Base-by-base conservation (phyloP, 2,329 filamentous ascomycete genomes). In the Trichoderma sp. region DNA sequence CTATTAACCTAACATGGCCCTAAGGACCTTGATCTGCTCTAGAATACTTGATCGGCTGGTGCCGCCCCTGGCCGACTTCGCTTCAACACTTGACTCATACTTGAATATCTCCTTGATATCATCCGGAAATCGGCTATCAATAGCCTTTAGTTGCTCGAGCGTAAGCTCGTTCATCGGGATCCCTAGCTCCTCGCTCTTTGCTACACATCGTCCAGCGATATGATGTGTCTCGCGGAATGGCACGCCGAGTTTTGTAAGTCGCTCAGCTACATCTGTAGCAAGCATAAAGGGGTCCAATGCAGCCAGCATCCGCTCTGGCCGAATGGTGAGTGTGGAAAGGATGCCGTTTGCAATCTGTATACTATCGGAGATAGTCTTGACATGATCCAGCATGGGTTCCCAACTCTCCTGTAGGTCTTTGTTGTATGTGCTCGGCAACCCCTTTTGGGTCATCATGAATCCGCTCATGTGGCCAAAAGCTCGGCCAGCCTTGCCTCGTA, bases 381-480 rank as follows among this genome's bases (percentile, higher is more conserved):
- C 88, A 80, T 91, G 89, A 81, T 97, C 93, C 63, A 97, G 88
- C 83, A 97, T 89, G n/a, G 92, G 91, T 85, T 97, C 92, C 73
- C 93, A 91, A 72, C 89, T 91, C 83, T 97, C 94, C 82, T 97
- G 93, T n/a, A 97, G 83, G 81, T 97, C 93, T 83, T 97, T 97
- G 85, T 97, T 95, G 85, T 14, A 95, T 21, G 43, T 47, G 43
- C 43, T 47, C 43, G 43, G 43, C 8, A 47, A 3, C 2, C 43
- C 43, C 4, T 47, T 47, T 47, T 47, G 39, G 18, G 21, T 26
- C 83, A 90, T 91, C 87, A 93, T 79, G 74, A 96, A 83, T 39
- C 93, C 93, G 6, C 92, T 88, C 89, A 95, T 92, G 74, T 94
- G 91, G 30, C 93, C 94, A 78, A 97, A 95, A 18, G 36, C 36